Evolutionary conservation across 1,284 basidiomycete genomes (phyloP), one percentile per base, ranked within the genome.

Genomic region (Gomphus sp.): DNA sequence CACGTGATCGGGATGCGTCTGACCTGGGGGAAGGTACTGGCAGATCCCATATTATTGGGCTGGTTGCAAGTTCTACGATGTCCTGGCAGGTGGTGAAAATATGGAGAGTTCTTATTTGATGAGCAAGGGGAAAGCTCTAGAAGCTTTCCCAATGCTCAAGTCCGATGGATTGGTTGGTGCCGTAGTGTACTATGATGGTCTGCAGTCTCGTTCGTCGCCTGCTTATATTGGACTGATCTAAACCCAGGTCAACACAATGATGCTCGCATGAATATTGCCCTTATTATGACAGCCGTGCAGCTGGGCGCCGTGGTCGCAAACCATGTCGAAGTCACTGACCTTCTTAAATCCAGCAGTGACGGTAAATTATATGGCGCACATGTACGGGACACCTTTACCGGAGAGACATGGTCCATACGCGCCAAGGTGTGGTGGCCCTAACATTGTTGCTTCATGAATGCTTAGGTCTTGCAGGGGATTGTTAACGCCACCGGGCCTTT

Each of bases 401-500:
- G 91, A 59, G 80, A 92, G 59, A 83, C 88, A 68, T 97, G 85
- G 79, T 76, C 87, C 66, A 83, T 98, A 61, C 82, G 84, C 62
- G 89, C 92, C 62, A 93, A 91, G 78, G 88, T 87, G 59, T 48
- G 71, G 64, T 14, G 25, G 7, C 11, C 39, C 2, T 33, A 3
- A 22, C 28, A 7, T 43, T 22, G 44, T 52, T 55, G 31, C 47
- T 5, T 58, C 16, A 14, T 31, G 52, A 25, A 31, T 55, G 16
- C 37, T 34, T 49, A 31, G 61, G 37, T 39, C 25, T 54, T 45
- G 18, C 62, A 87, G 85, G 93, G 94, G 57, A 81, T 98, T 64
- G 85, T 99, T 76, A 99, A 98, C 72, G 94, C 96, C 14, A 99
- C 95, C 0, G 96, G 96, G 16, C 96, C 96, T 1, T 98, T 97